phyloP scores from a whole-genome alignment of 2,329 filamentous ascomycete species.

The Juglanconis oblonga region DNA sequence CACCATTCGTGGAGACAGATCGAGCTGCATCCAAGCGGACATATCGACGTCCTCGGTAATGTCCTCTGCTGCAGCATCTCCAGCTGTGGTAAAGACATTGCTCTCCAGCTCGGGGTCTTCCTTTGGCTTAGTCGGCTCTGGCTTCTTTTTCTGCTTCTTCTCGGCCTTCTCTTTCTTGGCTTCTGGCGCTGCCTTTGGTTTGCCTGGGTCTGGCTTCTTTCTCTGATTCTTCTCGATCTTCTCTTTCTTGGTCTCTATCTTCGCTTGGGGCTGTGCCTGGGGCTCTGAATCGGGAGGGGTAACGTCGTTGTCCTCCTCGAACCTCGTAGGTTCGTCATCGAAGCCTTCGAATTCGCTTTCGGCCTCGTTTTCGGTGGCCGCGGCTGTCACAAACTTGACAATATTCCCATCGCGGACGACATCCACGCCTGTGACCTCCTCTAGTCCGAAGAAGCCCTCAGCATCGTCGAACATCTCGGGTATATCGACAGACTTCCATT shows the following conservation, averaged over 20 bases:
- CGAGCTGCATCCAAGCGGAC: constrained; percentile 73
- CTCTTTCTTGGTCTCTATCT: no score
- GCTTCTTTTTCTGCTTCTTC: constrained; percentile 25
- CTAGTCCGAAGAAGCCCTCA: constrained; percentile 89
- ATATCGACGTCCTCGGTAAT: constrained; percentile 64
- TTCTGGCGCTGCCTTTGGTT: constrained; percentile 9
- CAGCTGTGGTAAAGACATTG: constrained; percentile 55
- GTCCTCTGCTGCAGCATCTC: constrained; percentile 44
- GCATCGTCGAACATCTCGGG: constrained; percentile 81
- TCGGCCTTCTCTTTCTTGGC: constrained; percentile 27
- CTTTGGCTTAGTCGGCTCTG: background rate
- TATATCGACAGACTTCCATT: constrained; percentile 60
- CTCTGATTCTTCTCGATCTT: no score
- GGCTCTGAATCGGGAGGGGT: background rate
- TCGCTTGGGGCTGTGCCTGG: no score
- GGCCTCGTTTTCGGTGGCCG: constrained; percentile 22
- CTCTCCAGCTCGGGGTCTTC: constrained; percentile 40
- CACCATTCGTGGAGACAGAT: constrained; percentile 69
- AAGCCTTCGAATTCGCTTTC: constrained; percentile 32
- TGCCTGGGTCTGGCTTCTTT: background rate
- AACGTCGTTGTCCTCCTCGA: constrained; percentile 16
- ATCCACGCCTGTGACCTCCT: constrained; percentile 89
- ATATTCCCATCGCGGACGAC: constrained; percentile 65
- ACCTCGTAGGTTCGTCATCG: constrained; percentile 24
- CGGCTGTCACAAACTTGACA: constrained; percentile 49